Base-by-base conservation (phyloP, 2,329 filamentous ascomycete species). In the Aspergillus terreus region DNA sequence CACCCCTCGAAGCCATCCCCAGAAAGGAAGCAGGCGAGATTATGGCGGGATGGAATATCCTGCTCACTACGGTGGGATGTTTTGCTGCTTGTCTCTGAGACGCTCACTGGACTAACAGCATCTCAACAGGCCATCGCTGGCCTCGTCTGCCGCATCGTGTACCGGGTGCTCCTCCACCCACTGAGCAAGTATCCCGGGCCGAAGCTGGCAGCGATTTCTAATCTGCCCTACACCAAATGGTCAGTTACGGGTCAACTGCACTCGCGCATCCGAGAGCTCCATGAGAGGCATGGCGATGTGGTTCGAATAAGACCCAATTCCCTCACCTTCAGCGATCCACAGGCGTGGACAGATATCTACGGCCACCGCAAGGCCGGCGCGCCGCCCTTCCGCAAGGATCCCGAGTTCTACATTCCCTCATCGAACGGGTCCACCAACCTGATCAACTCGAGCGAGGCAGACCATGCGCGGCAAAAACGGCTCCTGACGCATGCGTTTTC, bases 221-320 rank as follows among this genome's bases (percentile, higher is more conserved):
- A 55, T 17, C 57, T 66, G 9, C 65, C 65, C 3, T 52, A 52
- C 11, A 55, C 56, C 14, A 17, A 52, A 11, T 58, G 57, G 9
- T 52, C 62, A 1, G 14, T 65, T 7, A 47, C 57, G 1, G 68
- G 68, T 17, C 49, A 56, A 21, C 46, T 53, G 35, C 62, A 65
- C 52, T 44, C 63, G 4, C 50, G 64, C 2, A 45, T 63, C 1
- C 52, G 55, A 9, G 51, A 50, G 6, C 57, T 58, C 0, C 73
- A 75, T 52, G 42, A 61, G 5, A 53, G 64, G 40, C 72, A 75
- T 53, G 73, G 71, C 2, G 50, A 58, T 4, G 56, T 73, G 6
- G 65, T 74, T 12, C 64, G 72, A 2, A 60, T 71, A 5, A 63
- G 60, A 1, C 72, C 72, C 1, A 61, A 64, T 19, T 64, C 72